Conservation (phyloP, 1,139 yeast genomes). For the Geotrichum citri-aurantii region DNA sequence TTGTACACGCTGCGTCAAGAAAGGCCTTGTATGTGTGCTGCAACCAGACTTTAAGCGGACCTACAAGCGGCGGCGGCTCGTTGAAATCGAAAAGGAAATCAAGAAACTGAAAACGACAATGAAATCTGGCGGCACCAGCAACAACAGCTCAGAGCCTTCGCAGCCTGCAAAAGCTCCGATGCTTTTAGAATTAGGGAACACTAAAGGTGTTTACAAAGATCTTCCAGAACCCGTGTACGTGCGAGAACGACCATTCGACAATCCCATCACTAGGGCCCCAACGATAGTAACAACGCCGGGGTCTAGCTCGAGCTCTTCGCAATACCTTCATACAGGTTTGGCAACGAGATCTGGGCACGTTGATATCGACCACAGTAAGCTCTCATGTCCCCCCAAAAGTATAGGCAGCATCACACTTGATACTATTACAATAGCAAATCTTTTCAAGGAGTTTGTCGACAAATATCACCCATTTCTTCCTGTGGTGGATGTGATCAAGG, state of each 20-base stretch:
- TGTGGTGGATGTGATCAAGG: conserved; percentile 70
- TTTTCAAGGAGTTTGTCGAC: conserved; percentile 64
- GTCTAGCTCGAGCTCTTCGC: neutral
- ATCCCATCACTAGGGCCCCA: neutral
- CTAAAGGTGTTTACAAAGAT: conserved; percentile 4
- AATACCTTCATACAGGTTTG: neutral
- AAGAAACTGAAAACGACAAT: conserved; percentile 57
- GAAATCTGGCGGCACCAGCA: conserved; percentile 20
- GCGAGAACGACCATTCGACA: neutral
- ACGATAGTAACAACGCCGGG: neutral
- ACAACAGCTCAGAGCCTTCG: neutral
- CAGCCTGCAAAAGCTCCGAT: neutral
- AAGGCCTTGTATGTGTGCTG: conserved; percentile 62
- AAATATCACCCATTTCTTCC: conserved; percentile 83
- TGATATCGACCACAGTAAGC: neutral
- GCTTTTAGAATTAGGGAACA: neutral
- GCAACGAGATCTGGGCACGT: conserved; percentile 6
- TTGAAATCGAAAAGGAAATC: conserved; percentile 77
- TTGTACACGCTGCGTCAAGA: conserved; percentile 73
- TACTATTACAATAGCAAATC: conserved; percentile 54
- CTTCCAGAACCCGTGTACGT: conserved; percentile 1
- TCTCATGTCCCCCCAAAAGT: conserved; percentile 54
- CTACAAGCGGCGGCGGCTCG: conserved; percentile 69
- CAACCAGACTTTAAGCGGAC: conserved; percentile 83
- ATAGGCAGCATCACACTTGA: conserved; percentile 60